Evolutionary conservation across 768 basidiomycete genomes (phyloP).

Genomic region (Mycena venus): DNA sequence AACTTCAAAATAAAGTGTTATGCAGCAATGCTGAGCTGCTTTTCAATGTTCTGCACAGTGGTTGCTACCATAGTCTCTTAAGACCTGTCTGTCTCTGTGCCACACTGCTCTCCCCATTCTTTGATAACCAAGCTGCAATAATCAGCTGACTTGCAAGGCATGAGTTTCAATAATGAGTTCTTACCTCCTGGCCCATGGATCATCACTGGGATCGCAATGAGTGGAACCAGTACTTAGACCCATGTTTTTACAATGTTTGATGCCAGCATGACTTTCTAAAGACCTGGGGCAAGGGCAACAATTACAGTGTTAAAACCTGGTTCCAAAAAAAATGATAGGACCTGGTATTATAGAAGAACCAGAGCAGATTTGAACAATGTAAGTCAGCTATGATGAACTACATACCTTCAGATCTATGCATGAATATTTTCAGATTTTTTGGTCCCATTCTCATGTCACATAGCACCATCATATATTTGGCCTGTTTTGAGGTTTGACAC

Average conservation of each 20-base stretch:
- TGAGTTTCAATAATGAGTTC: conserved; percentile 24
- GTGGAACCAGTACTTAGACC: not conserved
- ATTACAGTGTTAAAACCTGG: too few relatives aligned
- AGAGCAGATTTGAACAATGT: too few relatives aligned
- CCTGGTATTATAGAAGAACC: too few relatives aligned
- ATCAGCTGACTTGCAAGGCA: conserved; percentile 18
- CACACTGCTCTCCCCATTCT: not conserved
- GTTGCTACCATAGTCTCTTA: not conserved
- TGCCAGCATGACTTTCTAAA: conserved; percentile 11
- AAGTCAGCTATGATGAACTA: too few relatives aligned
- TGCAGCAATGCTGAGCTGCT: not conserved
- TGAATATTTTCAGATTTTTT: too few relatives aligned
- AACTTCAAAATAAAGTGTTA: not conserved
- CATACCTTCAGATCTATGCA: too few relatives aligned
- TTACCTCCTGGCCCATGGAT: conserved; percentile 15
- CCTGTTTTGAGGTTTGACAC: too few relatives aligned
- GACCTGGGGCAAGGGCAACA: conserved; percentile 34
- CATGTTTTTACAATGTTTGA: not conserved
- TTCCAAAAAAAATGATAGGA: too few relatives aligned
- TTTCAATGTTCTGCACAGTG: not conserved
- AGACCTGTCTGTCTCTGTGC: not conserved
- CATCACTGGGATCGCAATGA: conserved; percentile 12
- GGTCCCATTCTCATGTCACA: too few relatives aligned
- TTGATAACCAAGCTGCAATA: conserved; percentile 26
- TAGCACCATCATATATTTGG: too few relatives aligned